Evolutionary conservation across 306 rosid genomes (phyloP), one percentile per base, ranked within the genome.

Genomic region (Ammopiptanthus mongolicus): DNA sequence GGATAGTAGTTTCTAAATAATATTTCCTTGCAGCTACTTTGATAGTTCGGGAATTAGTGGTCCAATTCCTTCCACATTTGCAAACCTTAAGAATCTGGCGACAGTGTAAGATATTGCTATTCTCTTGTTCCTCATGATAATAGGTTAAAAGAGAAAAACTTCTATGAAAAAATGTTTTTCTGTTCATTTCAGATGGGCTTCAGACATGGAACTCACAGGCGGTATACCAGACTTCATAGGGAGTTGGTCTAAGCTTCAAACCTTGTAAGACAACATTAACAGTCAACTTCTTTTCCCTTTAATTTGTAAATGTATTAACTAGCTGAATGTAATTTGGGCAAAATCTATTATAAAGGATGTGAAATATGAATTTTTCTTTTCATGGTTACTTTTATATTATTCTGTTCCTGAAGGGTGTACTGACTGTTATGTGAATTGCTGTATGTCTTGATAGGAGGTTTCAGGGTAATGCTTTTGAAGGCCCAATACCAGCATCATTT

Each of bases 11-110:
- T 61, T 52, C 64, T 41, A 19, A 59, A 59, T 9, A 55, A 73
- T 73, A 66, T 84, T 71, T 78, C 0, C 69, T 29, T 84, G 56
- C 89, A 91, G 97, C 65, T 91, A 89, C 71, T 8, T 87, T 17
- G 90, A 78, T 83, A 94, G 98, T 74, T 84, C 88, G 5, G 96
- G 98, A 80, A 66, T 88, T 31, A 80, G 92, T 18, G 98, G 98
- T 29, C 85, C 84, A 75, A 87, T 93, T 83, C 98, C 97, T 72
- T 70, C 87, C 53, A 76, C 96, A 78, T 84, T 94, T 88, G 78
- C 90, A 19, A 71, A 80, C 34, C 85, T 94, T 0, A 80, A 2
- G 19, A 91, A 69, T 83, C 65, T 94, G 84, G 2, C 0, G 2
- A 59, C 3, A 64, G 19, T 91, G 98, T 89, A 90, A 92, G 88